Evolutionary conservation across 768 basidiomycete genomes (phyloP).

Genomic region (Mycena rebaudengoi): DNA sequence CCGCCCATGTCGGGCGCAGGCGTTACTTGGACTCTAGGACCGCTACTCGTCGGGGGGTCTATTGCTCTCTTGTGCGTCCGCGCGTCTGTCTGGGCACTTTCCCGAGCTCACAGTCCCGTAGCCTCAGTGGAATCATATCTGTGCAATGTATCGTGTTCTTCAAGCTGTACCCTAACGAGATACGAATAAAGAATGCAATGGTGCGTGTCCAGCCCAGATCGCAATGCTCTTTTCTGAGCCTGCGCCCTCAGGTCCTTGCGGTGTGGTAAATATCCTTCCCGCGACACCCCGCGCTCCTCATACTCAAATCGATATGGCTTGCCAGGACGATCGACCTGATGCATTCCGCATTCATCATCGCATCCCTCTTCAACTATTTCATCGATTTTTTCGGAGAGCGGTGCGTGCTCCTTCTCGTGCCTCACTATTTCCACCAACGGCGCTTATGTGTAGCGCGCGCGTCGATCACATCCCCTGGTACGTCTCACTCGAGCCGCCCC

Average conservation of each 20-base stretch:
- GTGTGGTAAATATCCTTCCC: constrained; percentile 6
- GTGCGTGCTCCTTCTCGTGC: background rate
- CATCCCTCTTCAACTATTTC: constrained; percentile 42
- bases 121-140: constrained; percentile 27
- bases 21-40: too few species aligned
- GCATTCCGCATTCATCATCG: constrained; percentile 43
- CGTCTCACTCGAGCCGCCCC: background rate
- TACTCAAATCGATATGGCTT: background rate
- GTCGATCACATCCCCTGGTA: constrained; percentile 22
- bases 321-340: constrained; percentile 35
- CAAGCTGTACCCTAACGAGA: constrained; percentile 24
- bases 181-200: background rate
- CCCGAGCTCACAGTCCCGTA: background rate
- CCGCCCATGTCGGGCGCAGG: too few species aligned
- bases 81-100: too few species aligned
- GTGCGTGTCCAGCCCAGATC: constrained; percentile 2
- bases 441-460: background rate
- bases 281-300: background rate
- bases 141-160: constrained; percentile 28
- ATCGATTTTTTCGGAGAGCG: constrained; percentile 42
- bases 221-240: background rate
- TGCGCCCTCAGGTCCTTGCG: background rate
- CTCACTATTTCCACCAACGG: background rate
- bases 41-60: background rate
- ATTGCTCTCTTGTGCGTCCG: background rate